A percentile compares a stretch with the other conserved stretches of the same genome.
Conservation (phyloP, 108 stramenopile genomes). For the Epithemia pelagica region DNA sequence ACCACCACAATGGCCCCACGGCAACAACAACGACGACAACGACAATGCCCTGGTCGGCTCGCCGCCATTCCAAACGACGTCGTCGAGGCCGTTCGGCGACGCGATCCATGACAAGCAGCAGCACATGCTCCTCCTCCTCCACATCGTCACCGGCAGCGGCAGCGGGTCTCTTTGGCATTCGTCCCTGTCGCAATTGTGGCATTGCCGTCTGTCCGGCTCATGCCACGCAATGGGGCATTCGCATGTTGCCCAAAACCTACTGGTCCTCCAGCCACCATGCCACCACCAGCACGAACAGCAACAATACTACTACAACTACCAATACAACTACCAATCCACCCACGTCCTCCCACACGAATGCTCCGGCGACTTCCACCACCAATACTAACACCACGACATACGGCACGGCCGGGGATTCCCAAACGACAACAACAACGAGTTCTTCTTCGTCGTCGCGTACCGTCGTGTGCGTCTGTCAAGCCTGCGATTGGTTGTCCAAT, state of each 20-base stretch:
- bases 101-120: too few species aligned
- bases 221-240: slow-evolving; percentile 40
- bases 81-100: too few species aligned
- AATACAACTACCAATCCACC: slow-evolving; percentile 8
- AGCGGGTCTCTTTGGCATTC: slow-evolving; percentile 1
- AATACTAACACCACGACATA: slow-evolving; percentile 12
- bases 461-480: slow-evolving; percentile 49
- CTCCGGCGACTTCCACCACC: neutral
- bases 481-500: slow-evolving; percentile 61
- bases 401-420: neutral
- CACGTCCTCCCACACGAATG: neutral
- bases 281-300: neutral
- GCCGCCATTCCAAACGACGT: too few species aligned
- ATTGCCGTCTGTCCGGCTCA: slow-evolving; percentile 51
- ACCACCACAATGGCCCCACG: neutral
- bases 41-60: too few species aligned
- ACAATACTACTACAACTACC: neutral
- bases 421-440: neutral
- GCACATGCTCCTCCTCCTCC: neutral
- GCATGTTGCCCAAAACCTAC: slow-evolving; percentile 71
- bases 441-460: neutral
- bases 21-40: too few species aligned
- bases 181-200: slow-evolving; percentile 65
- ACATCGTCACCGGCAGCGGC: neutral
- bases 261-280: neutral